A percentile compares a stretch with the other conserved stretches of the same genome.
These are phyloP conservation scores for Pleurotus tuoliensis DNA, from an alignment of 768 basidiomycete genomes.

Conservation along the genomic window DNA sequence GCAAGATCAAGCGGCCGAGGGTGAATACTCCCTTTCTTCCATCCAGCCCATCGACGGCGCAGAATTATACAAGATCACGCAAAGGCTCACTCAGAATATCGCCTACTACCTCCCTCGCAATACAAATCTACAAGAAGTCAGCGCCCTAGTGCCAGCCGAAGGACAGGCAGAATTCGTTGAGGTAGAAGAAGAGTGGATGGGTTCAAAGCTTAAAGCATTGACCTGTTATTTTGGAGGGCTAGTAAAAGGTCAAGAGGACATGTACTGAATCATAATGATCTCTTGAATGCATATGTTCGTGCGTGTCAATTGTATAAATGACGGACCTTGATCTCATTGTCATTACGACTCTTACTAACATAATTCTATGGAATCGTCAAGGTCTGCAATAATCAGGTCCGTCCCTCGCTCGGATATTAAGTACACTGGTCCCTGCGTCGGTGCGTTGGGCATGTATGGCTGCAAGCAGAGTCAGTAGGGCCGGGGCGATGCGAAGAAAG, in stretches of 20 bases:
- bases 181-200: conserved; percentile 97
- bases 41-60: conserved; percentile 81
- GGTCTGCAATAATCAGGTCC: conserved; percentile 21
- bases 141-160: conserved; percentile 36
- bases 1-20: conserved; percentile 24
- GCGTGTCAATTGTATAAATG: no score
- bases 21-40: conserved; percentile 63
- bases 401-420: conserved; percentile 25
- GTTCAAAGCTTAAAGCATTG: conserved; percentile 86
- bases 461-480: no score
- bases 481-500: background rate
- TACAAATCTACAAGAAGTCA: conserved; percentile 67
- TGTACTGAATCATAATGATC: conserved; percentile 36
- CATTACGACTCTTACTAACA: no score
- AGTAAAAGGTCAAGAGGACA: conserved; percentile 58
- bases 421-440: conserved; percentile 24
- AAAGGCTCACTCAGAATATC: conserved; percentile 72
- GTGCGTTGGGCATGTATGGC: conserved; percentile 21
- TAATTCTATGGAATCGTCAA: no score
- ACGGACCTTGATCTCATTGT: no score
- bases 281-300: no score
- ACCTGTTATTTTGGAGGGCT: conserved; percentile 94
- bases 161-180: conserved; percentile 61
- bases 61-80: conserved; percentile 73
- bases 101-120: conserved; percentile 92